Conservation (phyloP, 306 rosid species). For the Cyamopsis tetragonoloba region DNA sequence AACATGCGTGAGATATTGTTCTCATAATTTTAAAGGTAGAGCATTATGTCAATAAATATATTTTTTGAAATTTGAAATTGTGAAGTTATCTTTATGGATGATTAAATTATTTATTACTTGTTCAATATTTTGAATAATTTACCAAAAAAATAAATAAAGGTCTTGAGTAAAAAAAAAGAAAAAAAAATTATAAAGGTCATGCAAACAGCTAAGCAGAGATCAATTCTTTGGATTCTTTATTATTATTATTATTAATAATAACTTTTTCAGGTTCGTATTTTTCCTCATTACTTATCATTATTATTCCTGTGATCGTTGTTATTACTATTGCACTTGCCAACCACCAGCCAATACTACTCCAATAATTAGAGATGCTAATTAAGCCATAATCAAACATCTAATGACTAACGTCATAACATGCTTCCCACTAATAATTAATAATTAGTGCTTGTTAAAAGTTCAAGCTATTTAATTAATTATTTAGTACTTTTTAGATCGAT, state of each 20-base stretch:
- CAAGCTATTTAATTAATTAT: neutral
- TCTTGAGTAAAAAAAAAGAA: no score
- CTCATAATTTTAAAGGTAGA: no score
- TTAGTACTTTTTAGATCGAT: neutral
- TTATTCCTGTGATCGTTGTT: neutral
- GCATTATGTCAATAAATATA: no score
- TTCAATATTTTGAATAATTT: no score
- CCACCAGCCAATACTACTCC: neutral
- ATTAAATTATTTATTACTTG: no score
- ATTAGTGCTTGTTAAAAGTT: neutral
- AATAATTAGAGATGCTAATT: neutral
- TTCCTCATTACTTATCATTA: neutral
- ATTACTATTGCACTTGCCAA: neutral
- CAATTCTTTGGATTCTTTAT: slow-evolving; percentile 14
- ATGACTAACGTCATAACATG: neutral
- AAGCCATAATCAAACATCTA: neutral
- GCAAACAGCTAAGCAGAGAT: slow-evolving; percentile 18
- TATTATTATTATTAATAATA: neutral
- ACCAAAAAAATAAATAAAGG: no score
- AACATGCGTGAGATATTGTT: no score
- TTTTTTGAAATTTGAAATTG: no score
- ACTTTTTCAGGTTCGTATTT: neutral
- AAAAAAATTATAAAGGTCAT: neutral
- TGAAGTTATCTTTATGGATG: no score
- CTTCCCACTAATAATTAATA: neutral